phyloP scores from a whole-genome alignment of 106 monocot genomes.

The Dactylorhiza incarnata region DNA sequence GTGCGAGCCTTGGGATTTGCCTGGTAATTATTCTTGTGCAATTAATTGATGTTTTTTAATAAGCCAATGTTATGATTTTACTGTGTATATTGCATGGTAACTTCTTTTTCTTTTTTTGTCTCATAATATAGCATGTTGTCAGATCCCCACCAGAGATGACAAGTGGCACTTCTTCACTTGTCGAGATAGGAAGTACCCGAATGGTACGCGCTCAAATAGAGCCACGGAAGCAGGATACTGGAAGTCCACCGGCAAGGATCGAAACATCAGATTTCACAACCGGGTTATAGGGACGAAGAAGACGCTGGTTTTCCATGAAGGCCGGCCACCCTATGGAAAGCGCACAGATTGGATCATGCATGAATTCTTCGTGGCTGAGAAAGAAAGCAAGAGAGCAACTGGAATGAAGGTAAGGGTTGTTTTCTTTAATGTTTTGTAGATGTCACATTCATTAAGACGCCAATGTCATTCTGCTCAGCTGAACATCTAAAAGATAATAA shows the following conservation, averaged over 20 bases:
- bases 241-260: constrained; percentile 89
- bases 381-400: constrained; percentile 34
- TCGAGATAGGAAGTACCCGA: constrained; percentile 74
- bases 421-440: too few species aligned
- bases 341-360: constrained; percentile 94
- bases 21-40: constrained; percentile 35
- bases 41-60: neutral
- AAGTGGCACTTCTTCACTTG: constrained; percentile 86
- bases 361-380: constrained; percentile 63
- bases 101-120: neutral
- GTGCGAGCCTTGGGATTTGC: constrained; percentile 81
- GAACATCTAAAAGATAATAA: too few species aligned
- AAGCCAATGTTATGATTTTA: neutral
- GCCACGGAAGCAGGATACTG: constrained; percentile 78
- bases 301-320: constrained; percentile 82
- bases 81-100: neutral
- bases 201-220: constrained; percentile 65
- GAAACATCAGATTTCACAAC: constrained; percentile 37
- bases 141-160: constrained; percentile 42
- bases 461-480: too few species aligned
- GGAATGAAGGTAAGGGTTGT: constrained; percentile 34
- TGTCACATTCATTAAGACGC: too few species aligned
- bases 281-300: constrained; percentile 75
- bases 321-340: constrained; percentile 69
- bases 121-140: constrained; percentile 41